These are phyloP conservation scores for Zygotorulaspora chibaensis DNA, from an alignment of 805 yeast genomes.

Conservation along the genomic window DNA sequence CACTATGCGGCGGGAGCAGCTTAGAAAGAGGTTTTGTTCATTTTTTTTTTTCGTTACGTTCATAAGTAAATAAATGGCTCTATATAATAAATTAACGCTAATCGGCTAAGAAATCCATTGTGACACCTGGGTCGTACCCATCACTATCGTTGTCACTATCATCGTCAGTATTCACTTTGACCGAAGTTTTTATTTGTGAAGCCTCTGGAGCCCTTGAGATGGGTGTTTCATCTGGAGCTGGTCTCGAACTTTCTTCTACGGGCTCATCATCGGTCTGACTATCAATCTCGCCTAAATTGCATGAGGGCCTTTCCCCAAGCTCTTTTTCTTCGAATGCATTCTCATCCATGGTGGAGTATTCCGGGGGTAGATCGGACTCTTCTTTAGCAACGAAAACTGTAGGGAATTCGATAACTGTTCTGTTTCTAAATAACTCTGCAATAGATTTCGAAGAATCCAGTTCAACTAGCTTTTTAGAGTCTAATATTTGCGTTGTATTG, in stretches of 20 bases:
- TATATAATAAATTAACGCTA: conserved; percentile 4
- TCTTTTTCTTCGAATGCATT: conserved; percentile 14
- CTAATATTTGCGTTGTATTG: conserved; percentile 28
- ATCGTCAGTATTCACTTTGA: neutral
- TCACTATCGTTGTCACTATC: conserved; percentile 18
- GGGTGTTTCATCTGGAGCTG: neutral
- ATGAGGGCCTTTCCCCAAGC: conserved; percentile 5
- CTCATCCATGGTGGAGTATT: conserved; percentile 25
- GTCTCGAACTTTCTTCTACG: conserved; percentile 18
- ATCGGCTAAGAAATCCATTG: conserved; percentile 22
- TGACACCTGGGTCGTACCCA: conserved; percentile 28
- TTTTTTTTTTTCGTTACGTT: neutral
- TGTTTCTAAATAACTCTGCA: conserved; percentile 48
- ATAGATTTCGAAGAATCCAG: conserved; percentile 38
- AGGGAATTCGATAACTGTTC: conserved; percentile 73
- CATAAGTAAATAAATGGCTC: neutral
- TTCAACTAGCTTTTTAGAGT: conserved; percentile 38
- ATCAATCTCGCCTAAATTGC: conserved; percentile 11
- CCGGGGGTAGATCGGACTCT: conserved; percentile 24
- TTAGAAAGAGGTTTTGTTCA: conserved; percentile 5
- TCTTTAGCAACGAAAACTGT: conserved; percentile 48
- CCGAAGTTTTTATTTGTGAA: neutral
- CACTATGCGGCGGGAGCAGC: conserved; percentile 32
- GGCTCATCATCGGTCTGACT: conserved; percentile 14
- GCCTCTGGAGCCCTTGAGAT: neutral